Evolutionary conservation across 106 monocot species (phyloP), one percentile per base, ranked within the genome.

Genomic region (Dendrobium catenatum): DNA sequence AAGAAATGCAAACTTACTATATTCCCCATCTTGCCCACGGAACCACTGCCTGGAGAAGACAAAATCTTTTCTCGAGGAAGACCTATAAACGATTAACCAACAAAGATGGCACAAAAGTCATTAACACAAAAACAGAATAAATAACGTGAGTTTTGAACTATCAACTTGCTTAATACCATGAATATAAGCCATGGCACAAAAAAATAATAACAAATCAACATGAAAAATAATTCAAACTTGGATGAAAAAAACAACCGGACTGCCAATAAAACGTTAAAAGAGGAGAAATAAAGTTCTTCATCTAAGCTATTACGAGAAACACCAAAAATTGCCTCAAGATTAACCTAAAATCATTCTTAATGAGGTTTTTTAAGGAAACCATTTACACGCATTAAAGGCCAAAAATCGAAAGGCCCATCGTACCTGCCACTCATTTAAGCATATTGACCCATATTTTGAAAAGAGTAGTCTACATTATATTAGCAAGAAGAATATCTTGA

Each of bases 21-120:
- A 98, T 33, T 87, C 54, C 42, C 91, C 93, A 83, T 98, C 97
- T 88, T 98, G 97, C 74, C 85, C 87, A 48, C 83, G 89, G 77
- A 94, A 89, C 97, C 97, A 98, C 58, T 93, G 89, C 72, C 97
- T 89, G 27, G 94, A 89, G 85, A 91, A 98, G 56, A 98, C 86
- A 86, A 98, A 98, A 86, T 98, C 97, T 73, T 77, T 91, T 77
- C 94, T 98, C 33, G 88, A 79, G 42, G 82, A 67, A 87, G 88
- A 91, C 91, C 97, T 98, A 87, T 79, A 88, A 83, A 82, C 6
- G 75, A 0, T 42, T 8, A 74, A 7, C n/a, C 2, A 74, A 72
- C 72, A 72, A 40, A 72, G 33, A 72, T 44, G 20, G 49, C 75
- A 26, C 27, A 75, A 6, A 22, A 76, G 24, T n/a, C 75, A 7